Evolutionary conservation across 2,329 filamentous ascomycete genomes (phyloP).

Genomic region (Claviceps africana): DNA sequence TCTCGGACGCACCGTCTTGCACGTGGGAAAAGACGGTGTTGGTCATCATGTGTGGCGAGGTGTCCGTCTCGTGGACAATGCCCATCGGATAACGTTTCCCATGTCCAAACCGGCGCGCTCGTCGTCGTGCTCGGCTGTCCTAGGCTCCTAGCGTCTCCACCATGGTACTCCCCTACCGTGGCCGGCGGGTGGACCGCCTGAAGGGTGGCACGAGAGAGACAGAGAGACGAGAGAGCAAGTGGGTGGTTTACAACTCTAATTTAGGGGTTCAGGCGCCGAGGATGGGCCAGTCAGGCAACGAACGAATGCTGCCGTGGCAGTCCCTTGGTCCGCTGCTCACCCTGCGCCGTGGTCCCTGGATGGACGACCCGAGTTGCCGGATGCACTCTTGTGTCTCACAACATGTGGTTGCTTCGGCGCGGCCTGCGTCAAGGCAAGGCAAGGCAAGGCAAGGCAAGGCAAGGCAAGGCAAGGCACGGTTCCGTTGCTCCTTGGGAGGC

Average conservation of each 20-base stretch:
- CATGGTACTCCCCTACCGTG: not conserved
- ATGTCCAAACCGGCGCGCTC: not conserved
- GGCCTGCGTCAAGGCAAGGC: too few species aligned
- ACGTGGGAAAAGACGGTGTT: not conserved
- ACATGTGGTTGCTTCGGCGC: too few species aligned
- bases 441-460: too few species aligned
- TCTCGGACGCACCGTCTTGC: not conserved
- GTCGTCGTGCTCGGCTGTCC: not conserved
- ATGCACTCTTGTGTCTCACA: not conserved
- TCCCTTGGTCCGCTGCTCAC: too few species aligned
- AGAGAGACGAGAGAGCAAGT: too few species aligned
- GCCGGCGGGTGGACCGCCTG: not conserved
- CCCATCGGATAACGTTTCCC: not conserved
- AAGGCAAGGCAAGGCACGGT: too few species aligned
- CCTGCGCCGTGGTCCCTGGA: too few species aligned
- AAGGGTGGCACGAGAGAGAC: too few species aligned
- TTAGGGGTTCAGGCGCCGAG: not conserved
- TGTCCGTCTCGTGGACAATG: not conserved
- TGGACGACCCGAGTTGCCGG: not conserved
- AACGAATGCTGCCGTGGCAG: too few species aligned
- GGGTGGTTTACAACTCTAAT: constrained; percentile 3
- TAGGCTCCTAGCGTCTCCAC: not conserved
- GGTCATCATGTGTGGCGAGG: not conserved
- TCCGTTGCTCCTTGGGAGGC: too few species aligned
- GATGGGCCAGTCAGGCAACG: not conserved